Conservation (phyloP, 345 rosid species). For the Pistacia integerrima region DNA sequence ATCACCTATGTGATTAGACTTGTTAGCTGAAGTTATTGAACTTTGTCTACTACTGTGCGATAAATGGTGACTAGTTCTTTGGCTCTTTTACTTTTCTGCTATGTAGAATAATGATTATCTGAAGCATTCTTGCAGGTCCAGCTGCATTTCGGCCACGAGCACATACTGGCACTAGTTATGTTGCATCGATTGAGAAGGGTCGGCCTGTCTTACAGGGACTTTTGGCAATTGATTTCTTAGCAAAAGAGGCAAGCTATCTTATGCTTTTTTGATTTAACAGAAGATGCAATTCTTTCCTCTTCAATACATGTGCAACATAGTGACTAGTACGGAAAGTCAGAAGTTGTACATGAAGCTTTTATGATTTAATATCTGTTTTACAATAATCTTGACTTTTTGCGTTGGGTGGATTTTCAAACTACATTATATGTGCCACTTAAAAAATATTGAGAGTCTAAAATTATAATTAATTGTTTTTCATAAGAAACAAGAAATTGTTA, state of each 20-base stretch:
- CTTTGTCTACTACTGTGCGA: neutral
- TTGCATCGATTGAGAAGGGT: slow-evolving; percentile 82
- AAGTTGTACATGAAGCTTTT: neutral
- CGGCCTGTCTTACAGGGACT: slow-evolving; percentile 98
- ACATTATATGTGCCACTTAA: neutral
- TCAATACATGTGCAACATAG: neutral
- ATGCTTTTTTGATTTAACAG: slow-evolving; percentile 12
- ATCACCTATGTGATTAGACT: neutral
- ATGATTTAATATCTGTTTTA: neutral
- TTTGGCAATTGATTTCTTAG: slow-evolving; percentile 90
- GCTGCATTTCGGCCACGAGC: slow-evolving; percentile 98
- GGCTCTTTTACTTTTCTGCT: neutral
- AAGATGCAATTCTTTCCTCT: neutral
- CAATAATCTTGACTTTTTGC: slow-evolving; percentile 4
- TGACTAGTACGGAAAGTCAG: neutral
- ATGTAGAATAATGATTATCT: slow-evolving; percentile 16
- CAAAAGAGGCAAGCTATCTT: slow-evolving; percentile 78
- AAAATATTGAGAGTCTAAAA: neutral
- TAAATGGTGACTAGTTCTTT: neutral
- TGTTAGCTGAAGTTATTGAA: neutral
- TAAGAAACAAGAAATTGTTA: neutral
- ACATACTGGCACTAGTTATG: slow-evolving; percentile 59
- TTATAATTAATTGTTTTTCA: neutral
- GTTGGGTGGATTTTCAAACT: neutral
- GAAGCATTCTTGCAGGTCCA: slow-evolving; percentile 63